Conservation (phyloP, 192 early-diverging fungal genomes). For the Coemansia sp. region DNA sequence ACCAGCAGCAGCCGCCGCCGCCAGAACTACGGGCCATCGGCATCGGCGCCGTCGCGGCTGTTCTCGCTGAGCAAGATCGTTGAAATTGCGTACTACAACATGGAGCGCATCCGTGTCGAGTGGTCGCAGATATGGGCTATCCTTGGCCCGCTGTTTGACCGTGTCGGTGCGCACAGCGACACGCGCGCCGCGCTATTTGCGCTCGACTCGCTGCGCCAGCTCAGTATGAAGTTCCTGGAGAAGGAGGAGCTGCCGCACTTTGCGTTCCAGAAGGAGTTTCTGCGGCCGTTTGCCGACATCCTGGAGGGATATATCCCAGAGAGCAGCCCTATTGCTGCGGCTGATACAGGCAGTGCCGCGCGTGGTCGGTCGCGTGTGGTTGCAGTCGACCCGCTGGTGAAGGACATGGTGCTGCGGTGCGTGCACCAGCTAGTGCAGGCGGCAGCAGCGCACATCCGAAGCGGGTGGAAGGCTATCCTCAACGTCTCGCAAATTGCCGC, state of each 20-base stretch:
- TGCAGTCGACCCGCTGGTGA: constrained; percentile 48
- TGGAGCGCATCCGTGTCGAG: constrained; percentile 91
- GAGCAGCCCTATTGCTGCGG: not conserved
- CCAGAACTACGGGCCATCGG: not conserved
- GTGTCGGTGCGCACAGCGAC: constrained; percentile 82
- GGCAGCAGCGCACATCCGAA: constrained; percentile 72
- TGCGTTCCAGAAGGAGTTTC: constrained; percentile 92
- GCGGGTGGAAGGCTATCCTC: constrained; percentile 77
- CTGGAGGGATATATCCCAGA: constrained; percentile 77
- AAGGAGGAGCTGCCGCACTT: constrained; percentile 94
- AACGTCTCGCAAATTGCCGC: constrained; percentile 66
- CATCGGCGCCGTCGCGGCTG: constrained; percentile 67
- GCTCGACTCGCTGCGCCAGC: constrained; percentile 86
- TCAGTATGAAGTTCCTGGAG: constrained; percentile 92
- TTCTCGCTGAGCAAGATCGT: constrained; percentile 94
- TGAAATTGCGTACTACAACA: constrained; percentile 96
- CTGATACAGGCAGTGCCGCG: not conserved
- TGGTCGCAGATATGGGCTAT: constrained; percentile 93
- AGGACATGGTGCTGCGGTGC: constrained; percentile 79
- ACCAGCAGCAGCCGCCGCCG: not conserved
- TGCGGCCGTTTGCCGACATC: constrained; percentile 82
- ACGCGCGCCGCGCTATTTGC: constrained; percentile 84
- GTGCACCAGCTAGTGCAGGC: constrained; percentile 75
- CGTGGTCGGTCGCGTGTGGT: constrained; percentile 6
- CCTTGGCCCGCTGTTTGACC: constrained; percentile 82